Evolutionary conservation across 768 basidiomycete genomes (phyloP).

Genomic region (Auriscalpium orientale): DNA sequence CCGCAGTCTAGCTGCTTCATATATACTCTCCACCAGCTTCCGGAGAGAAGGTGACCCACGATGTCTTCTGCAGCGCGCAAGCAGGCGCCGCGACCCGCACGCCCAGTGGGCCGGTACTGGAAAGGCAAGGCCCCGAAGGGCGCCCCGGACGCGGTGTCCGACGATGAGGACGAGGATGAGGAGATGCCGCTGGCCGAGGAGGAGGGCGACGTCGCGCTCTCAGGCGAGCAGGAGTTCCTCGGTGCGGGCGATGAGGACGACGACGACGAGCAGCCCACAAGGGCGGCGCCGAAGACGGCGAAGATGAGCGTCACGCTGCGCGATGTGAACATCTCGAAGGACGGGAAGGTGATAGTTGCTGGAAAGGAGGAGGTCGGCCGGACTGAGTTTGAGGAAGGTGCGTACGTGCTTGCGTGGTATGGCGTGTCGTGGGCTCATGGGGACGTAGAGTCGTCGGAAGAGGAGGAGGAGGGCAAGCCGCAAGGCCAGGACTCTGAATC

Average conservation of each 20-base stretch:
- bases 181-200: slow-evolving; percentile 29
- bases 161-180: slow-evolving; percentile 49
- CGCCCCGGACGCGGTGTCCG: slow-evolving; percentile 46
- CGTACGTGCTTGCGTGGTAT: slow-evolving; percentile 24
- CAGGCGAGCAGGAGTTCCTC: slow-evolving; percentile 48
- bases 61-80: slow-evolving; percentile 37
- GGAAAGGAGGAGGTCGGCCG: slow-evolving; percentile 73
- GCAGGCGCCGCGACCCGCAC: slow-evolving; percentile 68
- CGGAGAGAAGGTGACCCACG: neutral
- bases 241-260: slow-evolving; percentile 38
- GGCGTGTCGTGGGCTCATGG: slow-evolving; percentile 5
- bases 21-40: too few relatives aligned
- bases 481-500: slow-evolving; percentile 23
- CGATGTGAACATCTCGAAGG: slow-evolving; percentile 74
- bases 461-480: slow-evolving; percentile 33
- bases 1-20: too few relatives aligned
- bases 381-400: slow-evolving; percentile 52
- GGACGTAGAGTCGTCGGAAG: slow-evolving; percentile 33
- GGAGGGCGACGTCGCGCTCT: slow-evolving; percentile 48
- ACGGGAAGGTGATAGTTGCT: slow-evolving; percentile 74
- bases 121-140: slow-evolving; percentile 86
- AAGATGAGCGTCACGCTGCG: slow-evolving; percentile 69
- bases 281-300: slow-evolving; percentile 2
- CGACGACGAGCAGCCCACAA: slow-evolving; percentile 25
- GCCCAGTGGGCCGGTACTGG: slow-evolving; percentile 82